These are phyloP conservation scores for Spatholobus suberectus DNA, from an alignment of 306 rosid genomes.

Conservation along the genomic window DNA sequence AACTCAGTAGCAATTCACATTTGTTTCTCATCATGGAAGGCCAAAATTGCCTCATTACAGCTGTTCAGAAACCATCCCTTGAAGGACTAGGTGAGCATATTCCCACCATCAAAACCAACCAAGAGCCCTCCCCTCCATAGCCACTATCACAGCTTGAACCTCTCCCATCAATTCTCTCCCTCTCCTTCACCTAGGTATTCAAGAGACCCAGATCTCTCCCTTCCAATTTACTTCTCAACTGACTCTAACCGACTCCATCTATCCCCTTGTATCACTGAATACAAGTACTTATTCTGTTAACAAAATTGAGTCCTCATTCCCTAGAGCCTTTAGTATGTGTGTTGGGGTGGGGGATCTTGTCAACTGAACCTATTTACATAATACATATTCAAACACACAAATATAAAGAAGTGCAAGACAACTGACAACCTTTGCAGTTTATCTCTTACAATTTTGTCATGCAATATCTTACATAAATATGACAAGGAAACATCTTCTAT, in stretches of 20 bases:
- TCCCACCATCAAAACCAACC: background rate
- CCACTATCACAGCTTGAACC: background rate
- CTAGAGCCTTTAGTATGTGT: background rate
- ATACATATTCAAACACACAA: background rate
- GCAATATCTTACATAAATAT: background rate
- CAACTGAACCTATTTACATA: background rate
- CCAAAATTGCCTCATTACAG: background rate
- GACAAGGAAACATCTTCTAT: background rate
- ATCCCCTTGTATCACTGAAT: background rate
- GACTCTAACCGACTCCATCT: background rate
- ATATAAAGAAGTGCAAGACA: background rate
- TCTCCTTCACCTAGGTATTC: background rate
- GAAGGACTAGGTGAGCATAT: background rate
- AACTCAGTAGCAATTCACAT: background rate
- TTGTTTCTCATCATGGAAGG: background rate
- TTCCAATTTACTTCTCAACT: background rate
- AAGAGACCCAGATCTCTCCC: background rate
- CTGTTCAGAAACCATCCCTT: background rate
- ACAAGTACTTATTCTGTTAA: background rate
- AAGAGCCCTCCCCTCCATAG: background rate
- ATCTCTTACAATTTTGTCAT: background rate
- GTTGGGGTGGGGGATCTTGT: background rate
- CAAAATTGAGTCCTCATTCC: background rate
- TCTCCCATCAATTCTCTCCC: background rate
- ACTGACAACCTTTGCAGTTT: background rate